Evolutionary conservation across 495 filamentous ascomycete species (phyloP).

Genomic region (Daldinia childiae): DNA sequence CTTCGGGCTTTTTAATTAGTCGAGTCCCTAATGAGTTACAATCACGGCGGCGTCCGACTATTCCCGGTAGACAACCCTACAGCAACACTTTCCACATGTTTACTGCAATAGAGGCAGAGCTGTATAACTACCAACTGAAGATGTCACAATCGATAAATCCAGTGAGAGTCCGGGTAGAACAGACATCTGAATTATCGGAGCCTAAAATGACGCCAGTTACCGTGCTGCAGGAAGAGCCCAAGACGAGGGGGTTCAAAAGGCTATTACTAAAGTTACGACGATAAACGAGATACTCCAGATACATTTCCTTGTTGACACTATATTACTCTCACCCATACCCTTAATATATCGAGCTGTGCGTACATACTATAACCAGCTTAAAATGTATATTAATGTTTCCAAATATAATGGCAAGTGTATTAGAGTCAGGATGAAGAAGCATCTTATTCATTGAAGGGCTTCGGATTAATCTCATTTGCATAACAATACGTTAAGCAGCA

Average conservation of each 20-base stretch:
- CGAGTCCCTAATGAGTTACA: background rate
- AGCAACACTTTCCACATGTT: constrained; percentile 9
- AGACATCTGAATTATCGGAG: background rate
- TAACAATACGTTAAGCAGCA: too few relatives aligned
- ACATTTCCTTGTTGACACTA: background rate
- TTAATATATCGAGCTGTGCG: too few relatives aligned
- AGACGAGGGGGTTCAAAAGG: background rate
- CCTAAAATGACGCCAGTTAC: background rate
- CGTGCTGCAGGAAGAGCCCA: background rate
- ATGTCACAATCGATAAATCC: background rate
- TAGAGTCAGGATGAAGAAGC: too few relatives aligned
- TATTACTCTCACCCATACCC: background rate
- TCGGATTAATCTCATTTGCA: too few relatives aligned
- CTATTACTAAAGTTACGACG: background rate
- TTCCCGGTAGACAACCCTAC: background rate
- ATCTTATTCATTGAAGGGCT: too few relatives aligned
- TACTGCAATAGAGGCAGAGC: background rate
- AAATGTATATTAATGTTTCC: too few relatives aligned
- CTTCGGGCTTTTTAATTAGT: background rate
- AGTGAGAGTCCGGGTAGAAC: background rate
- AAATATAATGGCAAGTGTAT: too few relatives aligned
- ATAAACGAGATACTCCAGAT: background rate
- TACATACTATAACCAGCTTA: too few relatives aligned
- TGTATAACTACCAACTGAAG: background rate
- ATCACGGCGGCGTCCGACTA: background rate